Conservation (phyloP, 1,139 yeast genomes). For the Casaregolazyma suthepensis region DNA sequence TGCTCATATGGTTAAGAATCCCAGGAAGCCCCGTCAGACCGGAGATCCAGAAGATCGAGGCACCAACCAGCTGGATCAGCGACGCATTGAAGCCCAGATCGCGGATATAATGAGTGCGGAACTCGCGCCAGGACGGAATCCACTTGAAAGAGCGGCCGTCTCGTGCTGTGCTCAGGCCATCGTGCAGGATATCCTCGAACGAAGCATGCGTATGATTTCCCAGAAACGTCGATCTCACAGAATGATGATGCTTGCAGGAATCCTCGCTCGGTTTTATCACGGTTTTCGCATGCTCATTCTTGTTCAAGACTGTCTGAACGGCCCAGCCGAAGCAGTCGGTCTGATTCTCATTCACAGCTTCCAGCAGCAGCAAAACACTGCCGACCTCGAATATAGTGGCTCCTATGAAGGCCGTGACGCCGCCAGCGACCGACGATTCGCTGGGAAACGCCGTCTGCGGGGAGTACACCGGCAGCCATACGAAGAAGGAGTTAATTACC, state of each 20-base stretch:
- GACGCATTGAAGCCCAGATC: constrained; percentile 16
- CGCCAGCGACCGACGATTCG: constrained; percentile 12
- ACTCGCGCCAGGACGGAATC: constrained; percentile 13
- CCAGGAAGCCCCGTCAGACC: constrained; percentile 18
- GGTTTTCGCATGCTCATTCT: background rate
- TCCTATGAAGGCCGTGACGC: constrained; percentile 16
- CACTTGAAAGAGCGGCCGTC: constrained; percentile 10
- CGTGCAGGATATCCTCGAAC: background rate
- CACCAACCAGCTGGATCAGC: constrained; percentile 11
- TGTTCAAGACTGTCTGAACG: background rate
- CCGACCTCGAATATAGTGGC: constrained; percentile 17
- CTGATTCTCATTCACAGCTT: constrained; percentile 15
- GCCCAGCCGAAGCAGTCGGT: constrained; percentile 17
- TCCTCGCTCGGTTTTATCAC: background rate
- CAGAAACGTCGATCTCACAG: background rate
- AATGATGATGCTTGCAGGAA: background rate
- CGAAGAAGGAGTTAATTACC: constrained; percentile 16
- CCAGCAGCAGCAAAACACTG: constrained; percentile 13
- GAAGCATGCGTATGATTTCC: background rate
- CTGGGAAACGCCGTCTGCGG: constrained; percentile 11
- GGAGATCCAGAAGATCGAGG: constrained; percentile 15
- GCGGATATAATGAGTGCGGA: constrained; percentile 11
- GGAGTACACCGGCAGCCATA: constrained; percentile 13
- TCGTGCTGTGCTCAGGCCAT: background rate
- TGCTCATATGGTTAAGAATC: constrained; percentile 11